These are phyloP conservation scores for Phytophthora sp. DNA, from an alignment of 352 stramenopile genomes.

Conservation along the genomic window DNA sequence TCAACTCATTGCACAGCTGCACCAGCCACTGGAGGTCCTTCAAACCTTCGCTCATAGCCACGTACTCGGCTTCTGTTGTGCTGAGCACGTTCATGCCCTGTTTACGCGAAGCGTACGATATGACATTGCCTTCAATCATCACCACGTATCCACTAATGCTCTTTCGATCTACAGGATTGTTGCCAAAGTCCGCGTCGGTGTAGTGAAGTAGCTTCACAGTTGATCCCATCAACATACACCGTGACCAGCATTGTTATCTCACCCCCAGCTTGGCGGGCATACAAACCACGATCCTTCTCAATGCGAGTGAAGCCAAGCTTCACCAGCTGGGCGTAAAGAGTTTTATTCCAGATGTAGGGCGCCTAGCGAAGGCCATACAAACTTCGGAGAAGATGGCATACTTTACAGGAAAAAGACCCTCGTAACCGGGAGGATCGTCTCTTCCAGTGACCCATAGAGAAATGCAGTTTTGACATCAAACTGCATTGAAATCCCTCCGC, in stretches of 20 bases:
- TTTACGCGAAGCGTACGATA: neutral
- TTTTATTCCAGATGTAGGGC: constrained; percentile 18
- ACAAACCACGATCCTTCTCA: constrained; percentile 16
- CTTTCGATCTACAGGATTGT: constrained; percentile 10
- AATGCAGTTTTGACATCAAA: constrained; percentile 28
- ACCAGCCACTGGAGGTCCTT: constrained; percentile 31
- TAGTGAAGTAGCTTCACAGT: constrained; percentile 6
- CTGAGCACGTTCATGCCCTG: constrained; percentile 12
- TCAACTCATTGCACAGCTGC: constrained; percentile 16
- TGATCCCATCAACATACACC: constrained; percentile 12
- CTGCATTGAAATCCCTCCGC: constrained; percentile 13
- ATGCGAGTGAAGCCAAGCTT: constrained; percentile 8
- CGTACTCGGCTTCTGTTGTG: constrained; percentile 15
- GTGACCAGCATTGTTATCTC: constrained; percentile 9
- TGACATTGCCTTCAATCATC: constrained; percentile 21
- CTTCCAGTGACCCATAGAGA: constrained; percentile 8
- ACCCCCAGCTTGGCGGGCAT: constrained; percentile 8
- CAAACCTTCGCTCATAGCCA: constrained; percentile 28
- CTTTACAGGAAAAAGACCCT: constrained; percentile 4
- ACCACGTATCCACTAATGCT: constrained; percentile 9
- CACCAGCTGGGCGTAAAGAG: constrained; percentile 4
- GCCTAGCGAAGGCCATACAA: constrained; percentile 23
- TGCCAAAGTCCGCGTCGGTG: constrained; percentile 18
- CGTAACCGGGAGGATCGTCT: constrained; percentile 2
- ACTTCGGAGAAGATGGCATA: neutral